phyloP scores from a whole-genome alignment of 257 asterid species.

The Jacaranda copaia region DNA sequence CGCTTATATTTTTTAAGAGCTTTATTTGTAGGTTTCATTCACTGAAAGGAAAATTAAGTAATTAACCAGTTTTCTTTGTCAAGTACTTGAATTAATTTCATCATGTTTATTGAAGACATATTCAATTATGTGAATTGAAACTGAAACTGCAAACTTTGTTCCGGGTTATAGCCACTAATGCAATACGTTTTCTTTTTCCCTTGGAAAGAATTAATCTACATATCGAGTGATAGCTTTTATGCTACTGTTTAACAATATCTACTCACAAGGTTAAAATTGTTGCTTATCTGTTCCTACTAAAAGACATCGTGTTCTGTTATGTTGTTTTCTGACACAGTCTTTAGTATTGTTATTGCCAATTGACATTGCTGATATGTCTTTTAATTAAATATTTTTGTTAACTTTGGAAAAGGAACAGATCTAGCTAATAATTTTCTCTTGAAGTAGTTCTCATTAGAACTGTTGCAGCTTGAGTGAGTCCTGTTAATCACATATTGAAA shows the following conservation, averaged over 20 bases:
- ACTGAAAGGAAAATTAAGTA: neutral
- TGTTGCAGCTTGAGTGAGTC: no score
- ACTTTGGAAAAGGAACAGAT: no score
- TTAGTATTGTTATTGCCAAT: no score
- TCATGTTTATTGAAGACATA: neutral
- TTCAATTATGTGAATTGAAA: neutral
- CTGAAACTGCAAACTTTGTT: neutral
- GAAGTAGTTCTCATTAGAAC: no score
- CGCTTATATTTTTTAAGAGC: no score
- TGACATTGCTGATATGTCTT: no score
- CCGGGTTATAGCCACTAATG: neutral
- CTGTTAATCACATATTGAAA: no score
- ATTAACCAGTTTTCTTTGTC: neutral
- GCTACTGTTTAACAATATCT: neutral
- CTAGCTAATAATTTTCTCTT: no score
- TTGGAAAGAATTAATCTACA: neutral
- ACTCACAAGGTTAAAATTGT: neutral
- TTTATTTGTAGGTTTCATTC: neutral
- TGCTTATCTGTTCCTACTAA: neutral
- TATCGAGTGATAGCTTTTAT: neutral
- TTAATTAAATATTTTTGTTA: no score
- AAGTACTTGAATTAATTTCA: neutral
- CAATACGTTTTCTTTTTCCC: neutral
- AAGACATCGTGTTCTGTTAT: no score
- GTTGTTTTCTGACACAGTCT: no score